Evolutionary conservation across 495 filamentous ascomycete genomes (phyloP), one percentile per base, ranked within the genome.

Genomic region (Penicillium subrubescens): DNA sequence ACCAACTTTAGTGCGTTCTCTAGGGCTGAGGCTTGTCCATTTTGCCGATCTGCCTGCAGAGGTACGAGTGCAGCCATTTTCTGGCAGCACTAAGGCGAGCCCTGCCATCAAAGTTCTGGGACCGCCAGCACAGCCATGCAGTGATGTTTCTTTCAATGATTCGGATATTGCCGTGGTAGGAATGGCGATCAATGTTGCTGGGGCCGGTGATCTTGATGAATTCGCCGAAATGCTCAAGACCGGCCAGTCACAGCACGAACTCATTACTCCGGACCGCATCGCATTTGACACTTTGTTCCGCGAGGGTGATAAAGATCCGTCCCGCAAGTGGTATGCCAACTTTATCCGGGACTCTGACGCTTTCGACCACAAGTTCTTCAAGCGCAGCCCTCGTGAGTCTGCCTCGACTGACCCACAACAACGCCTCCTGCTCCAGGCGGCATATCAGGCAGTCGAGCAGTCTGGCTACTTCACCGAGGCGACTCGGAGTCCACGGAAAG

Each of bases 301-400:
- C 0, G 75, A 79, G 1, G 75, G 77, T n/a, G 62, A 60, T 0
- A 12, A 37, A 0, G 35, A 64, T 11, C 2, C 41, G 0, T 34
- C 44, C 11, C 60, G 75, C 1, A 78, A 78, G 8, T 84, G 73
- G 74, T 83, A 70, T 25, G 84, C 77, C 0, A 83, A 84, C 53
- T 84, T 86, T 41, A 57, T 87, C 8, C 56, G 68, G 14, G 75
- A 81, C 37, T 61, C 64, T 15, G 82, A 83, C 57, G 71, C 71
- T 14, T 86, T 84, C 39, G 86, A 89, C 59, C 78, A 83, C 51
- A 64, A 71, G 7, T 87, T 88, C 73, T 89, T 86, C 76, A 78
- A 75, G 55, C 78, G 72, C 41, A 78, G 70, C 17, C 70, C 79
- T 0, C 72, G 81, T 4, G 86, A 88, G 66, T 77, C 78, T 0